These are phyloP conservation scores for Xanthoconium separans DNA, from an alignment of 1,284 basidiomycete genomes.

Conservation along the genomic window DNA sequence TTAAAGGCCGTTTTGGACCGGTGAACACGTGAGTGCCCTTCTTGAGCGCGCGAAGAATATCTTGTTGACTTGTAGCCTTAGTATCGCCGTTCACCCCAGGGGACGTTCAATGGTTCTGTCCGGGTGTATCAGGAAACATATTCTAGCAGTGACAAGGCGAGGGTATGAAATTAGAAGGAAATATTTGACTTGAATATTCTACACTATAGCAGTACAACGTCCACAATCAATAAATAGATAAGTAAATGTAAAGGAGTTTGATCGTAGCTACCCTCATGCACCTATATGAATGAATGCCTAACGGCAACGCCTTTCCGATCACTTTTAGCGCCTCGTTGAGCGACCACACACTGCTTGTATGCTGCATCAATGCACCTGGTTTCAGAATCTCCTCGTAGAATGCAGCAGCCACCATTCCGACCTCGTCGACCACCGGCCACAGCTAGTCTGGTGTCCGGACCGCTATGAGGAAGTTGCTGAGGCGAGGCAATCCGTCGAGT, in stretches of 20 bases:
- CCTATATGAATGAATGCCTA: slow-evolving; percentile 31
- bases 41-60: not conserved
- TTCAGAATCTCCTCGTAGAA: slow-evolving; percentile 25
- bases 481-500: no score
- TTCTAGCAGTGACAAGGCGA: slow-evolving; percentile 91
- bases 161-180: slow-evolving; percentile 85
- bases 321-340: slow-evolving; percentile 17
- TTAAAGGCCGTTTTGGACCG: slow-evolving; percentile 96
- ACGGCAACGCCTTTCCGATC: slow-evolving; percentile 13
- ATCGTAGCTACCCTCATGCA: slow-evolving; percentile 9
- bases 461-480: no score
- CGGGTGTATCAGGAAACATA: slow-evolving; percentile 82
- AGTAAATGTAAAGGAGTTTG: no score
- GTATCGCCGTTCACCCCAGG: slow-evolving; percentile 92
- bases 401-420: slow-evolving; percentile 11
- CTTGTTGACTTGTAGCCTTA: slow-evolving; percentile 30
- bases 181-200: slow-evolving; percentile 64
- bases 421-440: slow-evolving; percentile 21
- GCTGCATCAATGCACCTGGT: slow-evolving; percentile 7
- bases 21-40: slow-evolving; percentile 82
- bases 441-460: no score
- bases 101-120: slow-evolving; percentile 95
- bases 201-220: not conserved
- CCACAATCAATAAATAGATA: no score
- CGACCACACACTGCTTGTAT: slow-evolving; percentile 16